These are phyloP conservation scores for Trifolium pratense DNA, from an alignment of 306 rosid genomes.

Conservation along the genomic window DNA sequence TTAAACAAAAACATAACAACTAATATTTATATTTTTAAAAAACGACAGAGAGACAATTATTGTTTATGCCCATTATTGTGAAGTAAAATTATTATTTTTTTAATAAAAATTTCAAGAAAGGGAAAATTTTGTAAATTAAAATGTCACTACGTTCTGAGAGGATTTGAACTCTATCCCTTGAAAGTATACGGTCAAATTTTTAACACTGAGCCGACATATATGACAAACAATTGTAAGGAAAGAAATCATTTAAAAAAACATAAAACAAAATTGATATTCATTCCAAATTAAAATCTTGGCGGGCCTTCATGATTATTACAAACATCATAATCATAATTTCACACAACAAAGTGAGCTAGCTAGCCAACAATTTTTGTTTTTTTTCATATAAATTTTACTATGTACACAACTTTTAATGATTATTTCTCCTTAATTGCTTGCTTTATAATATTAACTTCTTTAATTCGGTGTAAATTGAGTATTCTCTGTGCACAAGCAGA, in stretches of 20 bases:
- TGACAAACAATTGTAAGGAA: no score
- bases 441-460: background rate
- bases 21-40: background rate
- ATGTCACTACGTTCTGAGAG: no score
- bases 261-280: background rate
- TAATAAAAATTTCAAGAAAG: no score
- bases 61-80: background rate
- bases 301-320: conserved; percentile 24
- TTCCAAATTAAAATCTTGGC: conserved; percentile 26
- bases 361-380: conserved; percentile 1
- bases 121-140: no score
- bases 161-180: no score
- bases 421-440: background rate
- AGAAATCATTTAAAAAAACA: no score
- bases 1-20: background rate
- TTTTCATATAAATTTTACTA: conserved; percentile 5
- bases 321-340: background rate
- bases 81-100: background rate
- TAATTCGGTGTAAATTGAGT: no score
- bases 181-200: no score
- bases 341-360: conserved; percentile 2
- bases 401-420: conserved; percentile 13
- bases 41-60: background rate
- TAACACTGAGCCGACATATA: no score
- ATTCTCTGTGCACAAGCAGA: no score